phyloP scores from a whole-genome alignment of 805 yeast genomes.

The Lachancea waltii region DNA sequence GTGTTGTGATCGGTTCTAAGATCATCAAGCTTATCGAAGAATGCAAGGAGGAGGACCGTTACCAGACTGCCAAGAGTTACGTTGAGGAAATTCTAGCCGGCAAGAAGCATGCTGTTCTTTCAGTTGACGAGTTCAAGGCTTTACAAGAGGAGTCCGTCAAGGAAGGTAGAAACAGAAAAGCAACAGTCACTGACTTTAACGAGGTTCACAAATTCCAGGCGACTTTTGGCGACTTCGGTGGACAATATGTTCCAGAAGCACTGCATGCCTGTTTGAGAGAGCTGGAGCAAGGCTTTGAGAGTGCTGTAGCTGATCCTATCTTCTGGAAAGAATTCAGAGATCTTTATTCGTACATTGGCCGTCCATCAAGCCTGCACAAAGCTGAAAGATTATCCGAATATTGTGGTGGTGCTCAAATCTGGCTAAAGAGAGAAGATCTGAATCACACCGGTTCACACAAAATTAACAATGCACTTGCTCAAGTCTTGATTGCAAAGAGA shows the following conservation, averaged over 20 bases:
- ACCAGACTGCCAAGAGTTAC: constrained; percentile 56
- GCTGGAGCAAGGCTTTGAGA: constrained; percentile 80
- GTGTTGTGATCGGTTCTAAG: constrained; percentile 93
- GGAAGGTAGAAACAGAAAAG: constrained; percentile 17
- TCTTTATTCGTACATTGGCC: constrained; percentile 86
- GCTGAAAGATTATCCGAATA: constrained; percentile 86
- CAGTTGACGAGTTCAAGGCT: constrained; percentile 34
- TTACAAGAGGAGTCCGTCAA: constrained; percentile 27
- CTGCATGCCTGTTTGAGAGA: constrained; percentile 85
- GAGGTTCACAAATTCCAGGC: constrained; percentile 66
- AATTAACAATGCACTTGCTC: constrained; percentile 79
- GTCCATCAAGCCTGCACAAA: constrained; percentile 88
- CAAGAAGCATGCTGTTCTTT: constrained; percentile 34
- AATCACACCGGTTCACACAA: constrained; percentile 88
- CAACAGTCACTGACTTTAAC: constrained; percentile 34
- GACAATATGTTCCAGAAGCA: constrained; percentile 98
- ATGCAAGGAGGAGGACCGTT: constrained; percentile 53
- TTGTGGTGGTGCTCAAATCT: constrained; percentile 93
- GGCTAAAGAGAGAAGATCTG: constrained; percentile 96
- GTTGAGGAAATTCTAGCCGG: constrained; percentile 64
- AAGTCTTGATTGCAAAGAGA: constrained; percentile 71
- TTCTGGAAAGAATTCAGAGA: constrained; percentile 92
- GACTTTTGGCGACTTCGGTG: constrained; percentile 92
- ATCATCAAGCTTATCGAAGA: constrained; percentile 65
- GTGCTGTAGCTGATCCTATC: constrained; percentile 77